phyloP scores from a whole-genome alignment of 1,284 basidiomycete genomes.

The Ceratobasidium sp. region DNA sequence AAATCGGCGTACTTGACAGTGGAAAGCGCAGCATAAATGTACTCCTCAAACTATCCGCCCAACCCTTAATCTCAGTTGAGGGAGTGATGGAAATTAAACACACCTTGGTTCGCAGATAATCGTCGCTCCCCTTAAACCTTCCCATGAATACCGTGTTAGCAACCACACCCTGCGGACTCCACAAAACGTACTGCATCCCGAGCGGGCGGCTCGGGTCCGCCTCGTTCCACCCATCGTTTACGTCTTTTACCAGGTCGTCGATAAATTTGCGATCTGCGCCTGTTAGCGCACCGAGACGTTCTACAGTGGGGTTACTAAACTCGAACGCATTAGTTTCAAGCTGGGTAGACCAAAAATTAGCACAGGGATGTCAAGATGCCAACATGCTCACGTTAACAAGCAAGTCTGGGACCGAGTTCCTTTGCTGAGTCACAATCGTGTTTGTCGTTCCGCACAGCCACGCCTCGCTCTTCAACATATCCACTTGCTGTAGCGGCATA shows the following conservation, averaged over 20 bases:
- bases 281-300: slow-evolving; percentile 82
- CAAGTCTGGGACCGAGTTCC: slow-evolving; percentile 82
- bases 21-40: slow-evolving; percentile 80
- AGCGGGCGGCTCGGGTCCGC: slow-evolving; percentile 65
- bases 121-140: slow-evolving; percentile 91
- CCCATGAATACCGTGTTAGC: slow-evolving; percentile 38
- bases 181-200: slow-evolving; percentile 70
- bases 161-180: slow-evolving; percentile 43
- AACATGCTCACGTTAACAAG: slow-evolving; percentile 81
- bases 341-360: slow-evolving; percentile 57
- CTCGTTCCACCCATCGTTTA: slow-evolving; percentile 82
- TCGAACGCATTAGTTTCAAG: slow-evolving; percentile 87
- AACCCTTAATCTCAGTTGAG: slow-evolving; percentile 48
- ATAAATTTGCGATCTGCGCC: slow-evolving; percentile 98
- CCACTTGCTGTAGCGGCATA: slow-evolving; percentile 94
- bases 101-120: slow-evolving; percentile 88
- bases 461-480: slow-evolving; percentile 82
- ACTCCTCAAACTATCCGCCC: slow-evolving; percentile 77
- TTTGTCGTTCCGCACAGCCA: slow-evolving; percentile 97
- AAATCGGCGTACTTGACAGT: slow-evolving; percentile 91
- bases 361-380: slow-evolving; percentile 24
- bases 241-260: slow-evolving; percentile 75
- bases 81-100: slow-evolving; percentile 49
- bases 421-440: slow-evolving; percentile 93
- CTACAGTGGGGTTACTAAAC: slow-evolving; percentile 83